A percentile compares a stretch with the other conserved stretches of the same genome.
Evolutionary conservation across 495 filamentous ascomycete genomes (phyloP).

Genomic region (Evernia prunastri): DNA sequence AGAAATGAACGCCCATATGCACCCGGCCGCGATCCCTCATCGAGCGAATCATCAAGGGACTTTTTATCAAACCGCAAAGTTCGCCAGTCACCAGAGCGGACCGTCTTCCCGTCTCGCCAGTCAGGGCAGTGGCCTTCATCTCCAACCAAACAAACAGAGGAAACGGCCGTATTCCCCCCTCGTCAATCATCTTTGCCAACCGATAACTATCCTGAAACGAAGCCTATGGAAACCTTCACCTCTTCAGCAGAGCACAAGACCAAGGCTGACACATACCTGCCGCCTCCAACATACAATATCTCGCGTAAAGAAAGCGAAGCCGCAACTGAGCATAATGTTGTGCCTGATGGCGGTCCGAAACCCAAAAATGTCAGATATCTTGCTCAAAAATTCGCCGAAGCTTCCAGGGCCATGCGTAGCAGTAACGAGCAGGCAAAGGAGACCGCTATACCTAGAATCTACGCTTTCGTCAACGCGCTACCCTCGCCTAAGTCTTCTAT

Average conservation of each 20-base stretch:
- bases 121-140: not conserved
- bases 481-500: not conserved
- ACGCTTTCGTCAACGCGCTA: constrained; percentile 7
- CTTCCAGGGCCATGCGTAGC: constrained; percentile 6
- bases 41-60: not conserved
- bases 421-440: constrained; percentile 4
- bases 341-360: constrained; percentile 1
- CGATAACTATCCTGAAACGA: constrained; percentile 1
- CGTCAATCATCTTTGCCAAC: constrained; percentile 12
- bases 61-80: not conserved
- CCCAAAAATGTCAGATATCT: constrained; percentile 9
- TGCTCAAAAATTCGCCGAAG: constrained; percentile 11
- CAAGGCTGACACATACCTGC: not conserved
- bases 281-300: constrained; percentile 2
- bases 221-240: not conserved
- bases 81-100: not conserved
- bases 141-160: not conserved
- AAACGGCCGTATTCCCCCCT: not conserved
- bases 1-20: not conserved
- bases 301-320: constrained; percentile 8
- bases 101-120: constrained; percentile 2
- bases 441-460: not conserved
- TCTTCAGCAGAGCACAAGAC: constrained; percentile 9
- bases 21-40: not conserved
- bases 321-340: not conserved